Conservation (phyloP, 2,329 filamentous ascomycete genomes). For the Hypocreales sp. region DNA sequence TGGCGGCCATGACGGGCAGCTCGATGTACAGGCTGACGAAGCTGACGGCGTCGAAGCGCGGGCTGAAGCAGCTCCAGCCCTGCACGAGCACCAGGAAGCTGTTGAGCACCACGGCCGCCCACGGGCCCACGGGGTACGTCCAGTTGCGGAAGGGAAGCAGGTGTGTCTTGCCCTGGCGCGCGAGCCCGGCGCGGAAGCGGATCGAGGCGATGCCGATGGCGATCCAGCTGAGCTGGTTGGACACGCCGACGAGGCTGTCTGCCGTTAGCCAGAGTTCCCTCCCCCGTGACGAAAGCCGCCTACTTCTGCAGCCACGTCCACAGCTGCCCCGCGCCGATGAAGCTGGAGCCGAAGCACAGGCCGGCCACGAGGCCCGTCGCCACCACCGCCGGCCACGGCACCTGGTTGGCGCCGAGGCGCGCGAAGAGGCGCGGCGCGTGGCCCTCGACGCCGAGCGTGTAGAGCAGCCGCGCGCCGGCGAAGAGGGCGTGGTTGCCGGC, state of each 20-base stretch:
- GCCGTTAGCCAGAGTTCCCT: constrained; percentile 2
- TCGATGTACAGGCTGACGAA: constrained; percentile 52
- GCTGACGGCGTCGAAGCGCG: constrained; percentile 37
- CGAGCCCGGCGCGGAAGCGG: constrained; percentile 45
- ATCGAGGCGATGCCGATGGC: constrained; percentile 48
- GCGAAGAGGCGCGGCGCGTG: constrained; percentile 41
- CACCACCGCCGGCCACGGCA: constrained; percentile 26
- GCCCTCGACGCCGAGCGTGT: constrained; percentile 22
- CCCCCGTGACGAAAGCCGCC: constrained; percentile 4
- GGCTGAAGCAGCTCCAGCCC: constrained; percentile 48
- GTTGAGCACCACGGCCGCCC: constrained; percentile 40
- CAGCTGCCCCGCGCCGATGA: constrained; percentile 47
- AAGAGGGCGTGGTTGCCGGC: constrained; percentile 22
- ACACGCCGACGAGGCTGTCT: constrained; percentile 48
- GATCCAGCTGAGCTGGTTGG: constrained; percentile 52
- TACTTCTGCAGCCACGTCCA: constrained; percentile 54
- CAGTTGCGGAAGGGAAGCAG: constrained; percentile 49
- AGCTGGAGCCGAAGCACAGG: constrained; percentile 48
- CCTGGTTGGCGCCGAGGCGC: constrained; percentile 16
- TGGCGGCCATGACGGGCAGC: constrained; percentile 41
- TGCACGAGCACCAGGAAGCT: constrained; percentile 45
- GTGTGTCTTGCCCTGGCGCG: constrained; percentile 42
- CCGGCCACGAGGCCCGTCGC: constrained; percentile 39
- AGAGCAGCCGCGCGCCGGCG: constrained; percentile 17
- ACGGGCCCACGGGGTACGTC: constrained; percentile 49